Conservation (phyloP, 2,329 filamentous ascomycete genomes). For the Penicillium decumbens region DNA sequence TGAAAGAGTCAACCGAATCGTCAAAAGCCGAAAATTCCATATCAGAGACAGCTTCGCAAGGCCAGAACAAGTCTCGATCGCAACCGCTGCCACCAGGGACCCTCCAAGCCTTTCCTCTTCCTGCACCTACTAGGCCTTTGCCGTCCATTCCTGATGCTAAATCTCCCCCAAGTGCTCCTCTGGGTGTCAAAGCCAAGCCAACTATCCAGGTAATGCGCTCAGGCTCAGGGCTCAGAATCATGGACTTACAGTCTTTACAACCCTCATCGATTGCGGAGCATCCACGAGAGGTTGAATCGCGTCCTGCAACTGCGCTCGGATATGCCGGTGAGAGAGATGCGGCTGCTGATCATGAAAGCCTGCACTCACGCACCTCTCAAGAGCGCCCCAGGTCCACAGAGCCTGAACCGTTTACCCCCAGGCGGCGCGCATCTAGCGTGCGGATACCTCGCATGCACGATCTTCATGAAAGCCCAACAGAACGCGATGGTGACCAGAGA, state of each 20-base stretch:
- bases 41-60: background rate
- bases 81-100: slow-evolving; percentile 25
- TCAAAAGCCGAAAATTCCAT: background rate
- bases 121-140: slow-evolving; percentile 33
- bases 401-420: slow-evolving; percentile 10
- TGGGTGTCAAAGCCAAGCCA: slow-evolving; percentile 5
- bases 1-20: background rate
- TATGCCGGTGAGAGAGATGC: slow-evolving; percentile 5
- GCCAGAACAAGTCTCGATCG: slow-evolving; percentile 15
- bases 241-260: slow-evolving; percentile 7
- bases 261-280: slow-evolving; percentile 17
- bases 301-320: slow-evolving; percentile 10
- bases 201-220: slow-evolving; percentile 3
- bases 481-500: background rate
- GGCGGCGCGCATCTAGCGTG: slow-evolving; percentile 14
- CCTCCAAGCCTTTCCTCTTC: slow-evolving; percentile 33
- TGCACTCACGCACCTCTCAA: slow-evolving; percentile 3
- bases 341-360: slow-evolving; percentile 8
- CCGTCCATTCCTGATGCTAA: slow-evolving; percentile 30
- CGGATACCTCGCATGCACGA: slow-evolving; percentile 15
- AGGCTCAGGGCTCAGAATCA: background rate
- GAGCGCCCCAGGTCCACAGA: slow-evolving; percentile 16
- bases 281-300: slow-evolving; percentile 2
- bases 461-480: slow-evolving; percentile 9
- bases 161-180: slow-evolving; percentile 6